These are phyloP conservation scores for Candida tetrigidarum DNA, from an alignment of 1,139 yeast genomes.

Conservation along the genomic window DNA sequence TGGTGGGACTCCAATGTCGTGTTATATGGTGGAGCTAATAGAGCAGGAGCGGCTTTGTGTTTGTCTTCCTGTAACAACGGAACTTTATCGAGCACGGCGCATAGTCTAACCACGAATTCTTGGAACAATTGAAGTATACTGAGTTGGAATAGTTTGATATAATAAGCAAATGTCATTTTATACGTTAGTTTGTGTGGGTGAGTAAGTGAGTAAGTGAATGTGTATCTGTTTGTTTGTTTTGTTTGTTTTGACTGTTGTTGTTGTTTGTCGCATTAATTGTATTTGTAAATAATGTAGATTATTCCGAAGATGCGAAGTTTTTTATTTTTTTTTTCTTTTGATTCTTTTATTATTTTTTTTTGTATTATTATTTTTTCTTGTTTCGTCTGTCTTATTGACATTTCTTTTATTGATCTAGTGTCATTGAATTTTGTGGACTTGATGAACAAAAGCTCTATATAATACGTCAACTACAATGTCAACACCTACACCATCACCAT, in stretches of 20 bases:
- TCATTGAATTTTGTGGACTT: no score
- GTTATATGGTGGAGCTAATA: neutral
- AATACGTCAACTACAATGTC: neutral
- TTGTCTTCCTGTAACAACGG: neutral
- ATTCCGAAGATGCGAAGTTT: neutral
- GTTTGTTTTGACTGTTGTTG: neutral
- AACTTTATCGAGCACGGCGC: conserved; percentile 1
- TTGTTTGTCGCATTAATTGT: neutral
- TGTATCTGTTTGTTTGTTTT: neutral
- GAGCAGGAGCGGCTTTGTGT: neutral
- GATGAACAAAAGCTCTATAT: neutral
- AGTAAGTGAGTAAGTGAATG: no score
- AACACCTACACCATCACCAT: neutral
- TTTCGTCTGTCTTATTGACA: neutral
- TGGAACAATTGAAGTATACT: neutral
- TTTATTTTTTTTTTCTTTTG: neutral
- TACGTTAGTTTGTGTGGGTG: neutral
- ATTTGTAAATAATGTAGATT: neutral
- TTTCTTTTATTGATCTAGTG: no score
- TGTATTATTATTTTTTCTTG: neutral
- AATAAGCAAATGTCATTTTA: neutral
- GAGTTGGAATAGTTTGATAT: neutral
- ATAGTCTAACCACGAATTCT: neutral
- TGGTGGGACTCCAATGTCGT: neutral
- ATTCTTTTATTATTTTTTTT: neutral